These are phyloP conservation scores for Podaxis sp. DNA, from an alignment of 768 basidiomycete species.

Conservation along the genomic window DNA sequence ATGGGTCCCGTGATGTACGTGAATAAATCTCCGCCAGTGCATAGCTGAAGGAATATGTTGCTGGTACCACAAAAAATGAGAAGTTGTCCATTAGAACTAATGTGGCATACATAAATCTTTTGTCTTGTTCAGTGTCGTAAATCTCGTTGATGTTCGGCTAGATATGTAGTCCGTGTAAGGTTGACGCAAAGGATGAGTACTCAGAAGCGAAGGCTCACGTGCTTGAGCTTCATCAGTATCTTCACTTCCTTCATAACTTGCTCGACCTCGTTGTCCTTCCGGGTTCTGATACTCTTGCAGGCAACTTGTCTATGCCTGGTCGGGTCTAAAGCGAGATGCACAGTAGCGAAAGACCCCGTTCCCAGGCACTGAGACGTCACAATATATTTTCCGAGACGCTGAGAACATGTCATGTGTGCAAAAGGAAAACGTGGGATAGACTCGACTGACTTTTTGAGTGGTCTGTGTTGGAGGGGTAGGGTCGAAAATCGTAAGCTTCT, in stretches of 20 bases:
- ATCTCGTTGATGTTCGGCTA: constrained; percentile 84
- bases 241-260: constrained; percentile 78
- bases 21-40: constrained; percentile 86
- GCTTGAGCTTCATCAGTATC: constrained; percentile 67
- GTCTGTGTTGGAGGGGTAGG: constrained; percentile 56
- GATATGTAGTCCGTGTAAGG: not conserved
- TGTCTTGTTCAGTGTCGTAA: constrained; percentile 63
- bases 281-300: constrained; percentile 76
- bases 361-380: constrained; percentile 82
- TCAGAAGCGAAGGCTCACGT: constrained; percentile 42
- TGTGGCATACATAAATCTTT: constrained; percentile 52
- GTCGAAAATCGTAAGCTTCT: constrained; percentile 58
- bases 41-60: constrained; percentile 83
- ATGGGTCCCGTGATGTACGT: constrained; percentile 72
- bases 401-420: constrained; percentile 1
- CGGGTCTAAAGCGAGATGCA: constrained; percentile 73
- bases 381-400: constrained; percentile 65
- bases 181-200: not conserved
- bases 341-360: constrained; percentile 79
- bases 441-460: constrained; percentile 46
- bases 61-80: constrained; percentile 28
- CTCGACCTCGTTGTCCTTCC: constrained; percentile 53
- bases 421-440: not conserved
- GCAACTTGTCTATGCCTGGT: constrained; percentile 69
- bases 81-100: not conserved